These are phyloP conservation scores for Neoarthrinium moseri DNA, from an alignment of 2,329 filamentous ascomycete species.

Conservation along the genomic window DNA sequence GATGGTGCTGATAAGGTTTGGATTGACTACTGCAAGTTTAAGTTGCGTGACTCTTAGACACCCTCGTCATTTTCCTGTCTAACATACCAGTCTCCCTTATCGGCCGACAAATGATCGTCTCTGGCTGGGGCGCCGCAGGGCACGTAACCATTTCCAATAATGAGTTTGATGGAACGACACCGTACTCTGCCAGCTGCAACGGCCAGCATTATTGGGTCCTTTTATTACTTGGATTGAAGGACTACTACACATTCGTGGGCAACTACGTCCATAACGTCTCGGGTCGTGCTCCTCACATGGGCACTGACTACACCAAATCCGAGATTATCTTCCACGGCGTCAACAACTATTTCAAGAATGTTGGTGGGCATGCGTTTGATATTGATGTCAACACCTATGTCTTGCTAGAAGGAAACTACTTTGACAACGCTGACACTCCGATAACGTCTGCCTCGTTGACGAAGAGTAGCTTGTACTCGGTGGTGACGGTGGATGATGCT, in stretches of 20 bases:
- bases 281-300: constrained; percentile 42
- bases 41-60: not conserved
- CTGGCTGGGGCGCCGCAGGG: constrained; percentile 28
- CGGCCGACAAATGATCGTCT: constrained; percentile 42
- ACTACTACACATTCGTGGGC: constrained; percentile 39
- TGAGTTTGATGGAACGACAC: constrained; percentile 41
- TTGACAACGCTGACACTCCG: not conserved
- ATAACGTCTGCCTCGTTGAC: not conserved
- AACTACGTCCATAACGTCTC: constrained; percentile 45
- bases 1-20: constrained; percentile 39
- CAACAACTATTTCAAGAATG: constrained; percentile 37
- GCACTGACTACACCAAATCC: constrained; percentile 20
- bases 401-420: not conserved
- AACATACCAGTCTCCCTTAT: constrained; percentile 29
- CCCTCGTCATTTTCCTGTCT: not conserved
- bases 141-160: constrained; percentile 45
- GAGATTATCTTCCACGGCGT: constrained; percentile 32
- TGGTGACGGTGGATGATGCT: not conserved
- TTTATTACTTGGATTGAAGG: constrained; percentile 11
- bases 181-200: constrained; percentile 41
- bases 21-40: constrained; percentile 20
- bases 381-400: not conserved
- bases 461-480: not conserved
- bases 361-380: not conserved
- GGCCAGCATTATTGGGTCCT: constrained; percentile 43